These are phyloP conservation scores for Neofusicoccum parvum DNA, from an alignment of 2,329 filamentous ascomycete genomes.

Conservation along the genomic window DNA sequence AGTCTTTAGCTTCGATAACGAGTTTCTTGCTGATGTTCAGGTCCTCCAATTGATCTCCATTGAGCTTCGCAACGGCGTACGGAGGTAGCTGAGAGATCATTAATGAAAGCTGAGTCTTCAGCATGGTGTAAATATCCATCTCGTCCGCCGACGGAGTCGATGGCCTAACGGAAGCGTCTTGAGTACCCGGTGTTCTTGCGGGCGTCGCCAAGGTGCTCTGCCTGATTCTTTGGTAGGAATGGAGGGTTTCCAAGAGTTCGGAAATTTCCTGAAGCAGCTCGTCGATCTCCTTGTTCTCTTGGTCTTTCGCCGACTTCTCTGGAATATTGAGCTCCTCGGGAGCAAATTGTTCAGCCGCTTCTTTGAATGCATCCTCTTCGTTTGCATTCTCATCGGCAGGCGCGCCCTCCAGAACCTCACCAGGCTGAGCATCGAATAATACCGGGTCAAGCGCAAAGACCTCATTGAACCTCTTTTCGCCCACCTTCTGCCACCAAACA, in stretches of 20 bases:
- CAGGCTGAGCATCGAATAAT: slow-evolving; percentile 32
- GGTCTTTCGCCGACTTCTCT: slow-evolving; percentile 29
- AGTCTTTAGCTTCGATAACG: slow-evolving; percentile 70
- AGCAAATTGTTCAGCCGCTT: slow-evolving; percentile 41
- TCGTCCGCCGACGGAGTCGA: slow-evolving; percentile 66
- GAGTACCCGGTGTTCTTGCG: slow-evolving; percentile 6
- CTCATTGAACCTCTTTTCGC: slow-evolving; percentile 66
- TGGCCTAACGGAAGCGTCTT: slow-evolving; percentile 39
- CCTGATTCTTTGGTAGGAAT: slow-evolving; percentile 78
- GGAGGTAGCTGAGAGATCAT: slow-evolving; percentile 78
- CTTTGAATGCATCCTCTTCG: slow-evolving; percentile 37
- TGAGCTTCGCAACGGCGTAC: slow-evolving; percentile 81
- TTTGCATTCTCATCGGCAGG: slow-evolving; percentile 41
- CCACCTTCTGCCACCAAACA: slow-evolving; percentile 76
- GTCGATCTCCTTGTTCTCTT: slow-evolving; percentile 59
- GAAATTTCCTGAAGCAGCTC: slow-evolving; percentile 73
- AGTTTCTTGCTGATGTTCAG: slow-evolving; percentile 80
- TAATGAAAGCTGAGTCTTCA: slow-evolving; percentile 73
- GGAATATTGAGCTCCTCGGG: slow-evolving; percentile 32
- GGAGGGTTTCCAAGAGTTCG: slow-evolving; percentile 73
- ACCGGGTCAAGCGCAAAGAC: slow-evolving; percentile 60
- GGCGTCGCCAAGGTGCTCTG: slow-evolving; percentile 63
- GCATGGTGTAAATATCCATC: slow-evolving; percentile 65
- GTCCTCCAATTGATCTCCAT: slow-evolving; percentile 82
- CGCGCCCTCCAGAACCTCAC: slow-evolving; percentile 19